A percentile compares a stretch with the other conserved stretches of the same genome.
Conservation (phyloP, 108 stramenopile species). For the Tribonema minus region DNA sequence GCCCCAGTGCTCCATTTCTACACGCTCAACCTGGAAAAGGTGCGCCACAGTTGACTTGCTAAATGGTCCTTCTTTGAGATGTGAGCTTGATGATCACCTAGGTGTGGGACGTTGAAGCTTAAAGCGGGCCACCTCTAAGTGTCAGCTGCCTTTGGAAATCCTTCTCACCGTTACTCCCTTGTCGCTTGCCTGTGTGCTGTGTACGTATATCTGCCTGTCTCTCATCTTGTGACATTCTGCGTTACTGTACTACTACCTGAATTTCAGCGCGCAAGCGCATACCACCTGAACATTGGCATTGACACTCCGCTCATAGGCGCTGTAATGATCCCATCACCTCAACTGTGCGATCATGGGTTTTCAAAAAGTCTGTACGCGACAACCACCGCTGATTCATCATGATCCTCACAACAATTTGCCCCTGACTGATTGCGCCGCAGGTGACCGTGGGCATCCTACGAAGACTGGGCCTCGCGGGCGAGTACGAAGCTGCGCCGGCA, state of each 20-base stretch:
- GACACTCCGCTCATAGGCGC: not conserved
- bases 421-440: not conserved
- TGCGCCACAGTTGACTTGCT: not conserved
- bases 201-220: not conserved
- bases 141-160: not conserved
- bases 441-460: slow-evolving; percentile 30
- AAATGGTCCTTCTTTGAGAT: not conserved
- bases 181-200: not conserved
- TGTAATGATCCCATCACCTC: not conserved
- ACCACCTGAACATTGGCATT: too few species aligned
- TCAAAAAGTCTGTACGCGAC: not conserved
- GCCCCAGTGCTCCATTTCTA: slow-evolving; percentile 87
- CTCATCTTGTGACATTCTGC: too few species aligned
- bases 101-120: not conserved
- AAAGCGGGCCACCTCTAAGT: not conserved
- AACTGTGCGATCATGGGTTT: not conserved
- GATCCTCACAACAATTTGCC: not conserved
- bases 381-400: not conserved
- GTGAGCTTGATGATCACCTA: not conserved
- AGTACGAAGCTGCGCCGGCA: slow-evolving; percentile 1
- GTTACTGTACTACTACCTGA: too few species aligned
- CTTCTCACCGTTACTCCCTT: not conserved
- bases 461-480: not conserved
- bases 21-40: slow-evolving; percentile 81
- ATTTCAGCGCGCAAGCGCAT: too few species aligned